Evolutionary conservation across 129 eudicot genomes (phyloP).

Genomic region (Helichrysum umbraculigerum): DNA sequence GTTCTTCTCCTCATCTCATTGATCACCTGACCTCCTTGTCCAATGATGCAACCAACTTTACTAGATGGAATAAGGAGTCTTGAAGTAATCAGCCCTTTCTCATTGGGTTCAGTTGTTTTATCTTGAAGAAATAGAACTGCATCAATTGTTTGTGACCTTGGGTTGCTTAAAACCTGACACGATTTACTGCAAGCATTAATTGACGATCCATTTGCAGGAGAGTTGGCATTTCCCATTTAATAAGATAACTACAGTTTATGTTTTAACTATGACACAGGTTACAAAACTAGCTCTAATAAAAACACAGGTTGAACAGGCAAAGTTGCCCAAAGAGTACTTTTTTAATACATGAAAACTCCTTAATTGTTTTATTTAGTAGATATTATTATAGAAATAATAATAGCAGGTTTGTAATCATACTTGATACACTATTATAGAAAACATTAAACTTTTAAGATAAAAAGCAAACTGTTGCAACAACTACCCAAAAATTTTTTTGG

Average conservation of each 20-base stretch:
- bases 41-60: conserved; percentile 86
- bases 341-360: background rate
- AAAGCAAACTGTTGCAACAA: background rate
- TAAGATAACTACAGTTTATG: background rate
- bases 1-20: conserved; percentile 92
- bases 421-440: background rate
- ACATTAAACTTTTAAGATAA: too few relatives aligned
- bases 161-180: conserved; percentile 56
- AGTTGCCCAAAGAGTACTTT: background rate
- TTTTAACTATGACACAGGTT: background rate
- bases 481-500: background rate
- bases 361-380: background rate
- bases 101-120: conserved; percentile 65
- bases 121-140: conserved; percentile 78
- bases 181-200: conserved; percentile 12
- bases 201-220: background rate
- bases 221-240: background rate
- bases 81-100: conserved; percentile 60
- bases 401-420: background rate
- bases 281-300: background rate
- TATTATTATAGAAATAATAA: background rate
- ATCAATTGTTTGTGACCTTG: conserved; percentile 79
- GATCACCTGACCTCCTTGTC: conserved; percentile 83
- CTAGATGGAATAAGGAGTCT: conserved; percentile 74
- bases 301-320: background rate